Percentiles rank a stretch among this genome's conserved stretches.
Evolutionary conservation across 2,329 filamentous ascomycete species (phyloP).

Genomic region (Monosporascus sp.): DNA sequence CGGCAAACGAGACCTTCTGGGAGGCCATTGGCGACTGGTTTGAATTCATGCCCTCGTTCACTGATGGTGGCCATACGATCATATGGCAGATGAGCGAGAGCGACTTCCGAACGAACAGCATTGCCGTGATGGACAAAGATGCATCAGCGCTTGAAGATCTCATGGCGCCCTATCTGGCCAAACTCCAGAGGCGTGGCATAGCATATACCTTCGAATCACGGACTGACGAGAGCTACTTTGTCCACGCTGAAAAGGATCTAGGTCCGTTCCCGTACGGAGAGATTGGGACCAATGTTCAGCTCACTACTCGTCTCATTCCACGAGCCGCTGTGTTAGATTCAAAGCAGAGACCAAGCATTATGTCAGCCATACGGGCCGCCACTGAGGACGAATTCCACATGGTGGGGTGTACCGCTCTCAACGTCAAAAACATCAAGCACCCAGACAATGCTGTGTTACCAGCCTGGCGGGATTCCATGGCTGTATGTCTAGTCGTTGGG

Average conservation of each 20-base stretch:
- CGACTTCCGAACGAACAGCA: background rate
- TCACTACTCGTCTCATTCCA: conserved; percentile 4
- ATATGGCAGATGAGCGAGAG: background rate
- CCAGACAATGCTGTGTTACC: conserved; percentile 10
- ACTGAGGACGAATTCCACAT: background rate
- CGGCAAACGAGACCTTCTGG: background rate
- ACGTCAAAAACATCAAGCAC: background rate
- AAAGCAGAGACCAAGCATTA: background rate
- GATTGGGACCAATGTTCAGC: background rate
- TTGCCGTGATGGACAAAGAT: conserved; percentile 1
- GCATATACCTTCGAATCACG: conserved; percentile 2
- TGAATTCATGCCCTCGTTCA: background rate
- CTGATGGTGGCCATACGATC: background rate
- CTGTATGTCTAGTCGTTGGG: background rate
- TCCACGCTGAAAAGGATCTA: background rate
- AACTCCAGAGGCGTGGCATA: conserved; percentile 2
- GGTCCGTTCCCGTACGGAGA: conserved; percentile 8
- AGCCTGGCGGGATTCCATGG: conserved; percentile 6
- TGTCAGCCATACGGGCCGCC: background rate
- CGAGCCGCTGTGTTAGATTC: background rate
- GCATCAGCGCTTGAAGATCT: background rate
- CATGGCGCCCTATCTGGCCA: conserved; percentile 1
- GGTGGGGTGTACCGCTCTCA: conserved; percentile 4
- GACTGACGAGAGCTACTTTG: background rate
- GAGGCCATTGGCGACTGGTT: background rate